Conservation (phyloP, 2,329 filamentous ascomycete species). For the Didymella keratinophila region DNA sequence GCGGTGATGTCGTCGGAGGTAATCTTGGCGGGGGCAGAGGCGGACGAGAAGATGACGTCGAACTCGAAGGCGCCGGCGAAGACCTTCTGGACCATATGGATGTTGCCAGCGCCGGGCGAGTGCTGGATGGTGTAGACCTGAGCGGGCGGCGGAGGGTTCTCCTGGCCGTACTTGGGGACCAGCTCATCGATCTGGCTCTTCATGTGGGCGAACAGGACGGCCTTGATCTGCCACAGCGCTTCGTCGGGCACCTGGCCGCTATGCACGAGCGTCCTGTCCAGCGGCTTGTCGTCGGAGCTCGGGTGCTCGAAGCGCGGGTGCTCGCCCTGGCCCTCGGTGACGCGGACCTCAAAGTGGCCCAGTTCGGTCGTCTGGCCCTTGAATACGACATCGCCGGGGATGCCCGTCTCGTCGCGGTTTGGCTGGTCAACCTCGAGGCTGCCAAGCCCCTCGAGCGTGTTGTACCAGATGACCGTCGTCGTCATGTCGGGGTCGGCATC, state of each 20-base stretch:
- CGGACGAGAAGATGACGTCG: slow-evolving; percentile 88
- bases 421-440: slow-evolving; percentile 69
- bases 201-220: slow-evolving; percentile 68
- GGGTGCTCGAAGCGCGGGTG: slow-evolving; percentile 66
- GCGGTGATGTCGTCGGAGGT: slow-evolving; percentile 71
- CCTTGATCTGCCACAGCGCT: slow-evolving; percentile 84
- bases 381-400: slow-evolving; percentile 70
- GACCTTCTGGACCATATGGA: slow-evolving; percentile 88
- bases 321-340: slow-evolving; percentile 75
- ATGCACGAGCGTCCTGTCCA: slow-evolving; percentile 78
- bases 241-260: slow-evolving; percentile 73
- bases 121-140: slow-evolving; percentile 84
- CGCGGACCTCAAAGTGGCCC: slow-evolving; percentile 78
- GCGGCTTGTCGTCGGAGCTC: slow-evolving; percentile 71
- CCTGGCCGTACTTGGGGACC: slow-evolving; percentile 64
- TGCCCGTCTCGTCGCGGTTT: slow-evolving; percentile 54
- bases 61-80: slow-evolving; percentile 92
- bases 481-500: slow-evolving; percentile 72
- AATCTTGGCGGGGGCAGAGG: slow-evolving; percentile 64
- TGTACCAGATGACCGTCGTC: slow-evolving; percentile 82
- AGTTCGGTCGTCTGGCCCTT: slow-evolving; percentile 74
- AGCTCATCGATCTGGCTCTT: slow-evolving; percentile 70
- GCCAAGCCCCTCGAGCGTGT: slow-evolving; percentile 78
- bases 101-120: slow-evolving; percentile 73
- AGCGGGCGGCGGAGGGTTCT: slow-evolving; percentile 78